Conservation (phyloP, 2,329 filamentous ascomycete genomes). For the Talaromyces sp. region DNA sequence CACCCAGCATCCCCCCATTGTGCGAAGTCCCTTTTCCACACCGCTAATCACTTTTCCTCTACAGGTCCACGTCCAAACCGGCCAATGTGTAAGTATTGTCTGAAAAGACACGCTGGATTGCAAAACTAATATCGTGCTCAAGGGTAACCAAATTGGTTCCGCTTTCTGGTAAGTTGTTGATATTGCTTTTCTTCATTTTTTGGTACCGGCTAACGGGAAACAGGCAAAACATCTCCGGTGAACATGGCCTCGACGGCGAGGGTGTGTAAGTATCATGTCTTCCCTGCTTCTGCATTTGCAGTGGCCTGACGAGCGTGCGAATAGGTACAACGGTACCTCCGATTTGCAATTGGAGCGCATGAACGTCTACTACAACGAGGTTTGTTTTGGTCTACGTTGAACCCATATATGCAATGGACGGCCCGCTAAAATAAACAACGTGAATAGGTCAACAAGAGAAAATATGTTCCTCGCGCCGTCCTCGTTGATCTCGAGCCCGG, state of each 20-base stretch:
- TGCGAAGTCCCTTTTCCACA: constrained; percentile 22
- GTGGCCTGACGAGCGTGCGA: constrained; percentile 17
- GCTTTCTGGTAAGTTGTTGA: constrained; percentile 77
- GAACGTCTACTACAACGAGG: constrained; percentile 99
- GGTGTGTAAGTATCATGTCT: constrained; percentile 68
- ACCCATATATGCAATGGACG: constrained; percentile 1
- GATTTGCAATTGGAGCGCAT: constrained; percentile 99
- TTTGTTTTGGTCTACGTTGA: constrained; percentile 32
- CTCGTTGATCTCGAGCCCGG: constrained; percentile 99
- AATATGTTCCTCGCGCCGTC: constrained; percentile 98
- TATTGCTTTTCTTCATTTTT: neutral
- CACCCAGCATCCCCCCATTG: constrained; percentile 23
- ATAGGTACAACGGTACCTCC: constrained; percentile 91
- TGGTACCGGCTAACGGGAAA: constrained; percentile 30
- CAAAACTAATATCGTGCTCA: constrained; percentile 8
- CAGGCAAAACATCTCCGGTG: constrained; percentile 77
- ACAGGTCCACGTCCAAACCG: constrained; percentile 99
- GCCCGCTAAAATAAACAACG: neutral
- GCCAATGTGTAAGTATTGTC: constrained; percentile 82
- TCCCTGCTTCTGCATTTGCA: constrained; percentile 10
- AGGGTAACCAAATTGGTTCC: constrained; percentile 99
- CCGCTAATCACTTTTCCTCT: constrained; percentile 30
- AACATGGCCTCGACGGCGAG: constrained; percentile 95
- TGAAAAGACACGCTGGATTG: neutral
- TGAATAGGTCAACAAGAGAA: constrained; percentile 82